phyloP scores from a whole-genome alignment of 495 filamentous ascomycete species.

The Penicillium angulare region DNA sequence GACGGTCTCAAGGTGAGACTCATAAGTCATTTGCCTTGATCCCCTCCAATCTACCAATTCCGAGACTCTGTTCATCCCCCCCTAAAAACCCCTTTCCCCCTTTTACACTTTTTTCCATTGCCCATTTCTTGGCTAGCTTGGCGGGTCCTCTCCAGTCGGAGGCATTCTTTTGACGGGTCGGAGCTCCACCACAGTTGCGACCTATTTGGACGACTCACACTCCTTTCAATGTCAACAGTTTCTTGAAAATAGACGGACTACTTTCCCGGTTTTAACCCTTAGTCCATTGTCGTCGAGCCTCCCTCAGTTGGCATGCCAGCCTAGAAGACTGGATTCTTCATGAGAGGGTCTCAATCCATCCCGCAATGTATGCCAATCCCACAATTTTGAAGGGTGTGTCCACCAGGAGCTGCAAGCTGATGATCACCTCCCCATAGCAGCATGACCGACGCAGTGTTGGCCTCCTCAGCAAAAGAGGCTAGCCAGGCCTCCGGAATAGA shows the following conservation, averaged over 20 bases:
- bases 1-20: too few species aligned
- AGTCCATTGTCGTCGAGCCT: not conserved
- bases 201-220: conserved; percentile 22
- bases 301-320: conserved; percentile 12
- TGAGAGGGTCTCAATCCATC: conserved; percentile 17
- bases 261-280: not conserved
- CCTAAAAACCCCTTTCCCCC: conserved; percentile 1
- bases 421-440: conserved; percentile 14
- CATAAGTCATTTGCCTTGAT: too few species aligned
- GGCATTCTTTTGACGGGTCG: conserved; percentile 21
- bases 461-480: conserved; percentile 19
- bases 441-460: conserved; percentile 28
- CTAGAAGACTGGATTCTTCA: not conserved
- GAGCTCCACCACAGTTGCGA: conserved; percentile 33
- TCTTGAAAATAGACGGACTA: conserved; percentile 8
- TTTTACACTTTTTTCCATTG: conserved; percentile 14
- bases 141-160: conserved; percentile 31
- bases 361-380: conserved; percentile 16
- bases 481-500: conserved; percentile 18
- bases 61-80: too few species aligned
- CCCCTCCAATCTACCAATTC: too few species aligned
- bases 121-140: conserved; percentile 23
- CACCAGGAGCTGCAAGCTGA: conserved; percentile 18
- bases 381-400: not conserved
- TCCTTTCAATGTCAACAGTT: conserved; percentile 31